Base-by-base conservation (phyloP, 73 alveolate species). In the Urostyla sp. region DNA sequence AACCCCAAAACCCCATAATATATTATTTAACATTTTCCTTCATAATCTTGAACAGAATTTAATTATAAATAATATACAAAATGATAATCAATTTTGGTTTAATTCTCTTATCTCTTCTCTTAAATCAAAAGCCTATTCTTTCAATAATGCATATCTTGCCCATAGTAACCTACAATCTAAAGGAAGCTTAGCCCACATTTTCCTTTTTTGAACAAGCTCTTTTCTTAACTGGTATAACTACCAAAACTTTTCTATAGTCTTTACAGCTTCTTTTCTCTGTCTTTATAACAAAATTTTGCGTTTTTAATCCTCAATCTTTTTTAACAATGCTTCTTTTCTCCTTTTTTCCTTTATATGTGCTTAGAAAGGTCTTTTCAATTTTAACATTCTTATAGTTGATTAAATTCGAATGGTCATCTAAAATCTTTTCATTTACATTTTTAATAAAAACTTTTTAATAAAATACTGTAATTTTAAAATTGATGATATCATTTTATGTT, bases 61-160 rank as follows among this genome's bases (percentile, higher is more conserved):
- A 50, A 16, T 50, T 16, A 50, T 10, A 16, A 16, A 16, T 16
- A 7, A 50, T 13, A 50, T 10, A 10, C 63, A 50, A 16, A 8
- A 7, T 15, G 20, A 13, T 26, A 6, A 55, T 60, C 49, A 46
- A 30, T 74, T 51, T 44, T 74, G 38, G 10, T 52, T 74, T 1
- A 74, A 59, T 44, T 28, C 32, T 16, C 75, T 51, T 10, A 77
- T 77, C 45, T 77, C 89, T 18, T 77, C 89, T 52, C 49, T 77
- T 5, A 77, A 26, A 59, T 77, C 89, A 45, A 54, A 38, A 3
- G 89, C 89, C 61, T 77, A 48, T 60, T 60, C 89, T 35, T 77
- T 77, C n/a, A 77, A 37, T 6, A 27, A 46, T 0, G 75, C 11
- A 38, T 59, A 77, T 30, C 89, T 59, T 44, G 61, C 61, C 89